Conservation (phyloP, 768 basidiomycete genomes). For the Termitomyces eurrhizus region DNA sequence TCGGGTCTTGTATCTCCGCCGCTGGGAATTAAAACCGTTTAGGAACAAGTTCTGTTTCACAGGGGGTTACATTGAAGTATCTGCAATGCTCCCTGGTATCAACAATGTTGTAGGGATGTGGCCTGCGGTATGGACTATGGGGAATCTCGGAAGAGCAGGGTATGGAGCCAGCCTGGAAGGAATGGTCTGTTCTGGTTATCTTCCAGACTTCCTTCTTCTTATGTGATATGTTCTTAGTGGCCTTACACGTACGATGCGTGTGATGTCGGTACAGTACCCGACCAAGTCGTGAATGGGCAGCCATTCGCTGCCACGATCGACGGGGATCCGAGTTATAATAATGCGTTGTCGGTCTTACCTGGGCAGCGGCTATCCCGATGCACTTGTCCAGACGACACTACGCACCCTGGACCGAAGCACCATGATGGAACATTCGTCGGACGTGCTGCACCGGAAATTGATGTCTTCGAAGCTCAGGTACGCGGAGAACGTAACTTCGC, state of each 20-base stretch:
- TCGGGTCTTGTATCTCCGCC: slow-evolving; percentile 9
- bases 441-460: slow-evolving; percentile 81
- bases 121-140: slow-evolving; percentile 80
- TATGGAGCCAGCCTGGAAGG: slow-evolving; percentile 84
- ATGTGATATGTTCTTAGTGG: slow-evolving; percentile 42
- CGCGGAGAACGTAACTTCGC: slow-evolving; percentile 7
- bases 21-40: background rate
- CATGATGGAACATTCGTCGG: slow-evolving; percentile 72
- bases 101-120: slow-evolving; percentile 64
- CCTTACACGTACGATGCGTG: slow-evolving; percentile 77
- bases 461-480: slow-evolving; percentile 78
- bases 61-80: slow-evolving; percentile 65
- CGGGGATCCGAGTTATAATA: slow-evolving; percentile 43
- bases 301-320: slow-evolving; percentile 56
- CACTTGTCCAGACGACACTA: slow-evolving; percentile 66
- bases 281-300: slow-evolving; percentile 66
- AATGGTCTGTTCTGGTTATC: slow-evolving; percentile 40
- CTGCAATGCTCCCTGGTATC: slow-evolving; percentile 57
- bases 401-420: slow-evolving; percentile 76
- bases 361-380: slow-evolving; percentile 80
- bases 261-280: slow-evolving; percentile 75
- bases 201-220: slow-evolving; percentile 1
- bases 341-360: slow-evolving; percentile 60
- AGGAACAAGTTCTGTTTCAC: slow-evolving; percentile 89
- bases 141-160: slow-evolving; percentile 66